Evolutionary conservation across 225 moss, liverwort and hornwort species (phyloP).

Genomic region (Lunularia cruciata): DNA sequence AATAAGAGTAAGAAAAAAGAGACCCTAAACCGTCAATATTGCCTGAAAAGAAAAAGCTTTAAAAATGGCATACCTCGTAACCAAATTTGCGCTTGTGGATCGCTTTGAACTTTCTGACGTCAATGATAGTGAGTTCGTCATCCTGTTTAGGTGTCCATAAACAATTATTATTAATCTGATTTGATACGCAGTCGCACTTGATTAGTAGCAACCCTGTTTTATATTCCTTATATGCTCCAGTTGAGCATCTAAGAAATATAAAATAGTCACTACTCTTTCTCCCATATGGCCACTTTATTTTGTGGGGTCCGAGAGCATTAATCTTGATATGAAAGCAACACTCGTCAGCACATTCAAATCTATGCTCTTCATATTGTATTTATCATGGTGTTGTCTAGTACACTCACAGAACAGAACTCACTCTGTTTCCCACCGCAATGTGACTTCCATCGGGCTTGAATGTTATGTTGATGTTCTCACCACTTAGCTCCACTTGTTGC

Average conservation of each 20-base stretch:
- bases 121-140: conserved; percentile 97
- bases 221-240: too few species aligned
- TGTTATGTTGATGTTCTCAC: conserved; percentile 99
- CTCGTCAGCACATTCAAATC: too few species aligned
- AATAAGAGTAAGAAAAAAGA: too few species aligned
- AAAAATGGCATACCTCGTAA: conserved; percentile 84
- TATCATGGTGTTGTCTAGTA: too few species aligned
- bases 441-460: conserved; percentile 99
- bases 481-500: conserved; percentile 99
- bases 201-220: too few species aligned
- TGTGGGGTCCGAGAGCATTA: background rate
- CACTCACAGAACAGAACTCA: conserved; percentile 38
- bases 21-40: too few species aligned
- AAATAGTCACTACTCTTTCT: background rate
- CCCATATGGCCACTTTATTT: background rate
- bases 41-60: too few species aligned
- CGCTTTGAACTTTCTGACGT: conserved; percentile 95
- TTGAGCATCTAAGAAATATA: background rate
- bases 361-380: too few species aligned
- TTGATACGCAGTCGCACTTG: too few species aligned
- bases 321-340: background rate
- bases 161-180: too few species aligned
- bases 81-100: conserved; percentile 95
- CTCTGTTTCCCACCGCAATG: conserved; percentile 99
- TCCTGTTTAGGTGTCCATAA: too few species aligned